These are phyloP conservation scores for Neurospora sp. DNA, from an alignment of 2,329 filamentous ascomycete species.

Conservation along the genomic window DNA sequence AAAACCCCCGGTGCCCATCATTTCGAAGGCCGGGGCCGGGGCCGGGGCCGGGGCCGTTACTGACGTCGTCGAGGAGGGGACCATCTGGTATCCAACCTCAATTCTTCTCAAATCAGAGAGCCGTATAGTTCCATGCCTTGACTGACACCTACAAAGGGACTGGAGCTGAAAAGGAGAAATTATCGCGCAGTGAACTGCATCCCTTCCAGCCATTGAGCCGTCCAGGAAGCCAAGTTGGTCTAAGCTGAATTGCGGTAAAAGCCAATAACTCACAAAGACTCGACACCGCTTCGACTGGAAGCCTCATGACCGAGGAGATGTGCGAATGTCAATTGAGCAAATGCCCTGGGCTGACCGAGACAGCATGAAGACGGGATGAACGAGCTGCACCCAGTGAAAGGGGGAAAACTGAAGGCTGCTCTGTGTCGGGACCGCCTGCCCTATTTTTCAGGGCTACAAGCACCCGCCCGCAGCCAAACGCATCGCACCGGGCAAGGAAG, in stretches of 20 bases:
- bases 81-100: background rate
- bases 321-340: background rate
- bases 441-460: background rate
- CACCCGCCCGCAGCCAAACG: background rate
- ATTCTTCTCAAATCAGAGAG: background rate
- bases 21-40: background rate
- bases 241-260: background rate
- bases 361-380: background rate
- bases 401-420: background rate
- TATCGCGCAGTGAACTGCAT: background rate
- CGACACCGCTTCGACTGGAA: background rate
- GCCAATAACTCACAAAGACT: background rate
- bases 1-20: background rate
- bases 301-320: background rate
- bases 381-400: background rate
- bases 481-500: background rate
- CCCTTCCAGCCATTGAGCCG: background rate
- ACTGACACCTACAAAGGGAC: background rate
- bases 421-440: background rate
- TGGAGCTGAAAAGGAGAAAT: background rate
- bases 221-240: background rate
- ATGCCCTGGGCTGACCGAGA: background rate
- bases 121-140: background rate
- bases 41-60: background rate
- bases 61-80: background rate